phyloP scores from a whole-genome alignment of 1,139 yeast species.

The Saccharomycopsis hybrid region DNA sequence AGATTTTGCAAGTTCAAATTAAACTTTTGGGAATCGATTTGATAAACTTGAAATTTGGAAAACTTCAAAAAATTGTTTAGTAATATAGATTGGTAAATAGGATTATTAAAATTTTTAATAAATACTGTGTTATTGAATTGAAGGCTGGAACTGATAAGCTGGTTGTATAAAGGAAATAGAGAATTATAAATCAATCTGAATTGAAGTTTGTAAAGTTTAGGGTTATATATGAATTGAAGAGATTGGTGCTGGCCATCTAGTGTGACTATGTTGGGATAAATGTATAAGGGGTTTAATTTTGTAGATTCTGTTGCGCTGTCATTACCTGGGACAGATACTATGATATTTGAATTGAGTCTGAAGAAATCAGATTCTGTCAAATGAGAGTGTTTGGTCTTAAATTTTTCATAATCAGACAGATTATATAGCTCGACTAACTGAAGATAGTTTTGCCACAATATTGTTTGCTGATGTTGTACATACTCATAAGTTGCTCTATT shows the following conservation, averaged over 20 bases:
- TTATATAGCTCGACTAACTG: conserved; percentile 10
- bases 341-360: conserved; percentile 23
- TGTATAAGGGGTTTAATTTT: conserved; percentile 21
- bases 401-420: conserved; percentile 1
- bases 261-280: conserved; percentile 25
- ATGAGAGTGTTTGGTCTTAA: conserved; percentile 4
- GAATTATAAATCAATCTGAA: conserved; percentile 39
- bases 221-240: conserved; percentile 37
- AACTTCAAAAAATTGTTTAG: conserved; percentile 26
- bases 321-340: too few species aligned
- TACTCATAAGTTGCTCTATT: conserved; percentile 17
- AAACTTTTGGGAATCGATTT: conserved; percentile 30
- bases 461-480: conserved; percentile 10
- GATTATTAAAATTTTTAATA: conserved; percentile 38
- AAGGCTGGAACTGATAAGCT: conserved; percentile 40
- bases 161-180: conserved; percentile 41
- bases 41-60: conserved; percentile 34
- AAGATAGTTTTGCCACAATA: conserved; percentile 15
- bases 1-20: conserved; percentile 39
- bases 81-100: conserved; percentile 25
- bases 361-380: conserved; percentile 12
- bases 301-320: conserved; percentile 18
- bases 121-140: conserved; percentile 39
- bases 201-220: conserved; percentile 38
- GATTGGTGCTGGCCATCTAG: conserved; percentile 24